These are phyloP conservation scores for Theileria annulata DNA, from an alignment of 169 alveolate genomes.

Conservation along the genomic window DNA sequence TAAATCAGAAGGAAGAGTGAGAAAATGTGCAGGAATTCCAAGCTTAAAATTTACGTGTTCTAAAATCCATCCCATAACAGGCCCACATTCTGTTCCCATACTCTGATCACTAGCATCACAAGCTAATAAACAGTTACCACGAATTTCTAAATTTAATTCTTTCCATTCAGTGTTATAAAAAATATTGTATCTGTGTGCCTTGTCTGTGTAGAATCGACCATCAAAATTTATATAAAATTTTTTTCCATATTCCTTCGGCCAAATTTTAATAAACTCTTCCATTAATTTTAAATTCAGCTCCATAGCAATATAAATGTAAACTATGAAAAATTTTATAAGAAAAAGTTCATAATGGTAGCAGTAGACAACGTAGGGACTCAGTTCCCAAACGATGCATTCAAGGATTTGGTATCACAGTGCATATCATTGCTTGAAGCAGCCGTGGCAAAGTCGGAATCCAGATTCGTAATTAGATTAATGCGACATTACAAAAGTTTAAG, in stretches of 20 bases:
- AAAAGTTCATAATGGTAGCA: constrained; percentile 6
- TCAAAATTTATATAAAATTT: constrained; percentile 13
- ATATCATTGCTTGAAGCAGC: constrained; percentile 66
- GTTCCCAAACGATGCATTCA: constrained; percentile 67
- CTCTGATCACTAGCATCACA: constrained; percentile 22
- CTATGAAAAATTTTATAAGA: constrained; percentile 10
- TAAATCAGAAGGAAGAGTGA: constrained; percentile 40
- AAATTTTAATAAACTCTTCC: constrained; percentile 12
- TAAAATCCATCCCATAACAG: constrained; percentile 59
- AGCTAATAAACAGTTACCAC: constrained; percentile 59
- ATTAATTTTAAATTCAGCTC: constrained; percentile 12
- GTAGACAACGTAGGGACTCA: constrained; percentile 19
- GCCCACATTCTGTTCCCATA: constrained; percentile 23
- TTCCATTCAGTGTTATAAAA: constrained; percentile 36
- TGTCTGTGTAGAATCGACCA: constrained; percentile 15
- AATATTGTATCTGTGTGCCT: constrained; percentile 35
- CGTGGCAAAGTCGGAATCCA: constrained; percentile 54
- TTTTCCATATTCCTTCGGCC: constrained; percentile 22
- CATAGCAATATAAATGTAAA: not conserved
- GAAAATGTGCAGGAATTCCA: constrained; percentile 10
- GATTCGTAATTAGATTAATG: constrained; percentile 60
- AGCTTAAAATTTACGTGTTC: constrained; percentile 48
- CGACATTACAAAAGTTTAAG: constrained; percentile 62
- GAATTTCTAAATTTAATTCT: constrained; percentile 29
- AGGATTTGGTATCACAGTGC: constrained; percentile 56